phyloP scores from a whole-genome alignment of 1,139 yeast genomes.

The Lodderomyces beijingensis region DNA sequence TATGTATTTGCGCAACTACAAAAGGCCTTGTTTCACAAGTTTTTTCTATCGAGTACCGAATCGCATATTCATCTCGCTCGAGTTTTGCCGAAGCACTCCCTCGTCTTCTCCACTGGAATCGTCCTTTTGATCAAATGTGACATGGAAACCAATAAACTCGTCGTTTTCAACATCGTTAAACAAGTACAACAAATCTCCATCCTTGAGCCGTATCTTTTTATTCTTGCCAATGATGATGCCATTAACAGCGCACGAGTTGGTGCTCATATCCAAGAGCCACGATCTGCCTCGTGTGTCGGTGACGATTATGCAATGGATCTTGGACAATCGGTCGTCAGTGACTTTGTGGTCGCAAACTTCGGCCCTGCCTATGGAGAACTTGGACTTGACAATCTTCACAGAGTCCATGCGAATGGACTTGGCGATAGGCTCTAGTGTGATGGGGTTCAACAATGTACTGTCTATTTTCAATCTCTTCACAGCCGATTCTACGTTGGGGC shows the following conservation, averaged over 20 bases:
- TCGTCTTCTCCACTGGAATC: conserved; percentile 2
- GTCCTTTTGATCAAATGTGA: conserved; percentile 24
- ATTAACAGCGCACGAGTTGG: conserved; percentile 76
- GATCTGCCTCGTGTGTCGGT: conserved; percentile 59
- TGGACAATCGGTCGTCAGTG: conserved; percentile 73
- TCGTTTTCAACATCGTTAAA: conserved; percentile 55
- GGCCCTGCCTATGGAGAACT: conserved; percentile 61
- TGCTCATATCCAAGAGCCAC: conserved; percentile 79
- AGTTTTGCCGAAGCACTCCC: conserved; percentile 6
- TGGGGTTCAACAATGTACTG: background rate
- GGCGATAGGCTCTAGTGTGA: conserved; percentile 27
- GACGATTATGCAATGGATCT: conserved; percentile 70
- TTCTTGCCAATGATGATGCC: conserved; percentile 56
- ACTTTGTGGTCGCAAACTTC: conserved; percentile 57
- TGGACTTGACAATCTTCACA: conserved; percentile 59
- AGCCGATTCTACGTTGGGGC: background rate
- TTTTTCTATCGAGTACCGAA: too few species aligned
- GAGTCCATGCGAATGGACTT: conserved; percentile 31
- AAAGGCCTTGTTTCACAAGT: background rate
- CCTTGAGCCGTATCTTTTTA: conserved; percentile 53
- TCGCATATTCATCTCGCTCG: conserved; percentile 4
- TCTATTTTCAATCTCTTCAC: conserved; percentile 2
- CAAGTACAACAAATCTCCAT: conserved; percentile 63
- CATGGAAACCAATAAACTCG: conserved; percentile 50
- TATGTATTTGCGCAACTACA: background rate